Conservation (phyloP, 1,284 basidiomycete genomes). For the Cryptococcus jaspeensis region DNA sequence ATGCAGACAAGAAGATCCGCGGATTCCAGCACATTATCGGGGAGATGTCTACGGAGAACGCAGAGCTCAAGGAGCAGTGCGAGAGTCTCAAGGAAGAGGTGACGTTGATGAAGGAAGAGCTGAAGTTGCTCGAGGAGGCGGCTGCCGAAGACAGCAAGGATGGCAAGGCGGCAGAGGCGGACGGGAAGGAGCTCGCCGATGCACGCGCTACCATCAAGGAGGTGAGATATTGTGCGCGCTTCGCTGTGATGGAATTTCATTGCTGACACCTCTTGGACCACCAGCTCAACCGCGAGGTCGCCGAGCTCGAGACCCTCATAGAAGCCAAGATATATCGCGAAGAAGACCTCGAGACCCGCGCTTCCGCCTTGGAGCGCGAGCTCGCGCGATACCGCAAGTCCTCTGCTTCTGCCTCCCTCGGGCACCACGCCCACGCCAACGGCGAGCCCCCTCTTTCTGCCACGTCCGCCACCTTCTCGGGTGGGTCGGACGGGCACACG, state of each 20-base stretch:
- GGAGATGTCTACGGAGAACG: conserved; percentile 78
- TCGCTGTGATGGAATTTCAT: neutral
- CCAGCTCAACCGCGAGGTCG: conserved; percentile 84
- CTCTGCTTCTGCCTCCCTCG: neutral
- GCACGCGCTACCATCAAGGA: conserved; percentile 41
- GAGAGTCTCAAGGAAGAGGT: conserved; percentile 76
- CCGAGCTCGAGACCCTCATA: conserved; percentile 81
- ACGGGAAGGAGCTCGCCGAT: conserved; percentile 35
- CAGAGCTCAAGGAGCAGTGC: conserved; percentile 63
- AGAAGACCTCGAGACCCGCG: conserved; percentile 85
- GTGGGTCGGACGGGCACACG: conserved; percentile 10
- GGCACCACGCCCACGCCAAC: neutral
- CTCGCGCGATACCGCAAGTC: conserved; percentile 17
- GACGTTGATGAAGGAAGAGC: conserved; percentile 57
- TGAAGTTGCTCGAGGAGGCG: conserved; percentile 41
- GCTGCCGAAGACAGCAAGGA: conserved; percentile 14
- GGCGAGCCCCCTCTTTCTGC: neutral
- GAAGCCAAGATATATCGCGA: conserved; percentile 94
- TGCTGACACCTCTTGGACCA: neutral
- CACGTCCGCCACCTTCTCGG: neutral
- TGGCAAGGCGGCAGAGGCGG: neutral
- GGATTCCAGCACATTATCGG: conserved; percentile 70
- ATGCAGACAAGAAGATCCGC: conserved; percentile 43
- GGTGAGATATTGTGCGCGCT: conserved; percentile 18
- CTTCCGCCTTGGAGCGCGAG: conserved; percentile 64